Base-by-base conservation (phyloP, 495 filamentous ascomycete species). In the Niebla homalea region DNA sequence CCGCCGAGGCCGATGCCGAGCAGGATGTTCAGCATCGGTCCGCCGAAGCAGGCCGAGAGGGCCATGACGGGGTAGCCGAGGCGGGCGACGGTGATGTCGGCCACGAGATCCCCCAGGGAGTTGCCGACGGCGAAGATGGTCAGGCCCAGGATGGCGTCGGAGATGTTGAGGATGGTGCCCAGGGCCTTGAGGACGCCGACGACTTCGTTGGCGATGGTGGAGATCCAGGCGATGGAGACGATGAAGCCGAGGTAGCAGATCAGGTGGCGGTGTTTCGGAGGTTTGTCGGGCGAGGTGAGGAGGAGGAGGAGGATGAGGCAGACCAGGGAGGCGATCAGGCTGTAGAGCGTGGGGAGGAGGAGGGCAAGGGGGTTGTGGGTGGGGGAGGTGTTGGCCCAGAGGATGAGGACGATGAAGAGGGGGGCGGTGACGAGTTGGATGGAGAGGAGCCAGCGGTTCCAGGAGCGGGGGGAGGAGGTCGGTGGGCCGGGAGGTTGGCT, bases 1-100 rank as follows among this genome's bases (percentile, higher is more conserved):
- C 93, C 93, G 19, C 83, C 82, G 8, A 96, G 65, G 3, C 93
- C 93, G 42, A 99, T 88, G 0, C 93, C 93, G 12, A 99, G 78
- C 0, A 99, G 68, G 48, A 99, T 99, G 59, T 99, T 99, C 21
- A 99, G 75, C 87, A 99, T 87, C 0, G 93, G 93, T 0, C 93
- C 93, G 15, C 93, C 93, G 58, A 97, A 97, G 60, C 93, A 99
- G 23, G 93, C 93, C 50, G 67, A 68, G 56, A 99, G 72, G 7
- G 93, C 93, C 93, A 99, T 99, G 38, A 97, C 89, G 0, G 93
- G 93, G 65, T 89, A 95, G 1, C 93, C 92, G 0, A 97, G 74
- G 14, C 85, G 72, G 10, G 93, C 93, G 35, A 99, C 84, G 0
- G 93, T 99, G 49, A 96, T 80, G 56, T 99, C 86, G 6, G 93